These are phyloP conservation scores for Pascua sp. DNA, from an alignment of 1,284 basidiomycete species.

Conservation along the genomic window DNA sequence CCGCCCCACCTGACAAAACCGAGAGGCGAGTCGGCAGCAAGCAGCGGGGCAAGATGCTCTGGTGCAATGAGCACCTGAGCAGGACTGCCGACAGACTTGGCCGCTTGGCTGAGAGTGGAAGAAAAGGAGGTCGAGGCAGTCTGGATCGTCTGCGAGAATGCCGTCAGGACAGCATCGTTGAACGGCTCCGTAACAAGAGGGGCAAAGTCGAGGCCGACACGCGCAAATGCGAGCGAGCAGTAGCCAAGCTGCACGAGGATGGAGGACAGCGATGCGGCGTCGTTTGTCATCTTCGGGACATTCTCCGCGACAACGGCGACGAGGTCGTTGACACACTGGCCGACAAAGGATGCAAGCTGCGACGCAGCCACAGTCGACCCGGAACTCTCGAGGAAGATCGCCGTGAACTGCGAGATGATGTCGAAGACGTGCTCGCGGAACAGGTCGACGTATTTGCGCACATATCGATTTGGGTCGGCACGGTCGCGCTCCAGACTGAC, in stretches of 20 bases:
- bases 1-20: conserved; percentile 12
- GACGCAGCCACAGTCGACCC: conserved; percentile 32
- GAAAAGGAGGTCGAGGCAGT: conserved; percentile 42
- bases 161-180: conserved; percentile 58
- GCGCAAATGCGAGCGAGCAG: conserved; percentile 82
- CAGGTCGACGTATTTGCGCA: conserved; percentile 81
- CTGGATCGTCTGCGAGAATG: conserved; percentile 50
- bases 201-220: conserved; percentile 84
- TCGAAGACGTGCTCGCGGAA: conserved; percentile 92
- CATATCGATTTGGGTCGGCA: conserved; percentile 69
- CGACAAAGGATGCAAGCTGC: conserved; percentile 59
- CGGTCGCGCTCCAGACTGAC: conserved; percentile 46
- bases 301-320: conserved; percentile 50
- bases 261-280: conserved; percentile 69
- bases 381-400: conserved; percentile 73
- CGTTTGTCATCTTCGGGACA: conserved; percentile 54
- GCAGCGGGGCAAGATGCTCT: conserved; percentile 30
- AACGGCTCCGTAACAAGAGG: conserved; percentile 63
- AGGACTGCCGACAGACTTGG: conserved; percentile 21
- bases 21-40: conserved; percentile 17
- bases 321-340: conserved; percentile 57
- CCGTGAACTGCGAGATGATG: conserved; percentile 79
- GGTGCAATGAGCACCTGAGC: conserved; percentile 38
- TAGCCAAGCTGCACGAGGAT: conserved; percentile 88
- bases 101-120: conserved; percentile 25